Evolutionary conservation across 2,329 filamentous ascomycete species (phyloP).

Genomic region (Hypoxylon sp.): DNA sequence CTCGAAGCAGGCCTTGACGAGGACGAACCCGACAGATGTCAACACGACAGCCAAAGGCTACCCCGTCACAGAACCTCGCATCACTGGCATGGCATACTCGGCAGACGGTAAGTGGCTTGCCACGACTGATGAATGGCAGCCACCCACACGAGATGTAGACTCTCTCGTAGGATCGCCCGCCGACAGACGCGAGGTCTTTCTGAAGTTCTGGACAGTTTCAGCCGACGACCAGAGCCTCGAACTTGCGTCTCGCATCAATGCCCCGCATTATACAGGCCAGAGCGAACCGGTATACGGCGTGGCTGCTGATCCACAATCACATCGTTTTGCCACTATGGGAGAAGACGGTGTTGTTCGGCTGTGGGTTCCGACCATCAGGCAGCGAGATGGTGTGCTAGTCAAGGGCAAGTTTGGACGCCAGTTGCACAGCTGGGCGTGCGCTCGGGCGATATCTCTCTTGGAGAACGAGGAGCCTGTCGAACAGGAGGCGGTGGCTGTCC

Average conservation of each 20-base stretch:
- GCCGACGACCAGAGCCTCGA: conserved; percentile 66
- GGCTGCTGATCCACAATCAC: conserved; percentile 70
- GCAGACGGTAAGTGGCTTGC: conserved; percentile 87
- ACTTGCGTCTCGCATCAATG: conserved; percentile 82
- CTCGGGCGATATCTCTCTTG: conserved; percentile 62
- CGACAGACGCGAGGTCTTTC: conserved; percentile 73
- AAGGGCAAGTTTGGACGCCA: conserved; percentile 65
- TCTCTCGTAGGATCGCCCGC: conserved; percentile 57
- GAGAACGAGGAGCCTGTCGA: conserved; percentile 51
- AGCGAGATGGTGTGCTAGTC: conserved; percentile 71
- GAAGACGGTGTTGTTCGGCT: conserved; percentile 79
- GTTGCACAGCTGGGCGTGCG: conserved; percentile 78
- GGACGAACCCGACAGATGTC: conserved; percentile 84
- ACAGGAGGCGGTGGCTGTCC: conserved; percentile 42
- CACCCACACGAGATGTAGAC: conserved; percentile 72
- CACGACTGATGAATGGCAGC: conserved; percentile 90
- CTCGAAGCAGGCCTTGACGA: conserved; percentile 85
- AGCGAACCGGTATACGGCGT: conserved; percentile 74
- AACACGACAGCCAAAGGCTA: conserved; percentile 77
- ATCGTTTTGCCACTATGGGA: conserved; percentile 85
- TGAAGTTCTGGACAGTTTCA: conserved; percentile 89
- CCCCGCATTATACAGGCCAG: conserved; percentile 72
- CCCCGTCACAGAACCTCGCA: conserved; percentile 77
- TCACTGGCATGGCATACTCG: conserved; percentile 78
- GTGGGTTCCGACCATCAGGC: conserved; percentile 79